phyloP scores from a whole-genome alignment of 2,329 filamentous ascomycete genomes.

The Periconia macrospinosa region DNA sequence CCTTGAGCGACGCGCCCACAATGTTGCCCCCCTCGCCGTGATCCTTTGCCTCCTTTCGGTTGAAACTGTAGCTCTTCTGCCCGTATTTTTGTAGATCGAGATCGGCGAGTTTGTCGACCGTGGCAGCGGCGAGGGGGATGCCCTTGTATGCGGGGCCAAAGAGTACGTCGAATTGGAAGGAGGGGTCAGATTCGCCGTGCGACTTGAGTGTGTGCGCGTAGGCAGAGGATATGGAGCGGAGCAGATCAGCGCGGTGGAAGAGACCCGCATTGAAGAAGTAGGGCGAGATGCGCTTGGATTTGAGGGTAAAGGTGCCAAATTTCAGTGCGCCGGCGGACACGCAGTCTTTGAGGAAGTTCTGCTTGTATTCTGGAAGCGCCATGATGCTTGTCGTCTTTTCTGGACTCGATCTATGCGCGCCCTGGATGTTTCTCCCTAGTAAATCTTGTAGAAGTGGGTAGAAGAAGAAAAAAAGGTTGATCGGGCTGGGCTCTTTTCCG shows the following conservation, averaged over 20 bases:
- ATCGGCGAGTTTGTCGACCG: slow-evolving; percentile 73
- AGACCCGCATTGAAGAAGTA: slow-evolving; percentile 98
- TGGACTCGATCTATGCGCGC: no score
- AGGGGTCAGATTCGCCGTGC: slow-evolving; percentile 45
- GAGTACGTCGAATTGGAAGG: slow-evolving; percentile 76
- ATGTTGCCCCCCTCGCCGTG: slow-evolving; percentile 95
- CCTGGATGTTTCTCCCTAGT: no score
- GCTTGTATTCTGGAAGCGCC: slow-evolving; percentile 56
- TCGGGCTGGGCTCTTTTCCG: slow-evolving; percentile 22
- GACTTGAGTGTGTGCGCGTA: slow-evolving; percentile 68
- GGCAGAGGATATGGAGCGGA: slow-evolving; percentile 75
- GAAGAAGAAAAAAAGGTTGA: neutral
- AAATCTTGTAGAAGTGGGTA: no score
- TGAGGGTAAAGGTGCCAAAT: slow-evolving; percentile 85
- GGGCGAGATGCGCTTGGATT: slow-evolving; percentile 86
- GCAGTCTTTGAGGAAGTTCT: slow-evolving; percentile 70
- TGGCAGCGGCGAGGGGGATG: slow-evolving; percentile 82
- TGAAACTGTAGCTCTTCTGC: slow-evolving; percentile 80
- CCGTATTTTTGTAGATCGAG: slow-evolving; percentile 68
- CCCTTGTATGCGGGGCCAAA: slow-evolving; percentile 98
- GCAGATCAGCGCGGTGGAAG: slow-evolving; percentile 79
- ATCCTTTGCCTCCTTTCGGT: slow-evolving; percentile 94
- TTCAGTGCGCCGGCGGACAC: slow-evolving; percentile 71
- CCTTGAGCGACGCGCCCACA: slow-evolving; percentile 82
- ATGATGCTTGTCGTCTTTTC: slow-evolving; percentile 10